phyloP scores from a whole-genome alignment of 331 rosid species.

The Quercus phellos region DNA sequence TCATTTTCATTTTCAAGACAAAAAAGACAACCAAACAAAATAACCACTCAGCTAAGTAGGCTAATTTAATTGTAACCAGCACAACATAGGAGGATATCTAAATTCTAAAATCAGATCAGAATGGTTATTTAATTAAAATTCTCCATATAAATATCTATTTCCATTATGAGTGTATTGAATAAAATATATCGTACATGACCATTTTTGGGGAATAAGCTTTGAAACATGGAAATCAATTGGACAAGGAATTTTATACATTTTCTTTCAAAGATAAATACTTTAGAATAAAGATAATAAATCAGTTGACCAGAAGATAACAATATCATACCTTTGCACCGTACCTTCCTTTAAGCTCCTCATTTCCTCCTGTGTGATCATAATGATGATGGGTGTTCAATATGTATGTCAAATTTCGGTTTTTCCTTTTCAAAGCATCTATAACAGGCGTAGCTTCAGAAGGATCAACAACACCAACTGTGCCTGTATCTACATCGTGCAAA shows the following conservation, averaged over 20 bases:
- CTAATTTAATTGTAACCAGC: background rate
- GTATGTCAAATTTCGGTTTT: constrained; percentile 82
- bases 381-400: constrained; percentile 92
- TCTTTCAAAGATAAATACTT: background rate
- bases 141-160: background rate
- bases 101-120: background rate
- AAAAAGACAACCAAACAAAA: background rate
- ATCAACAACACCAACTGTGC: constrained; percentile 95
- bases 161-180: background rate
- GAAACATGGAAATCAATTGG: no score
- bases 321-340: constrained; percentile 87
- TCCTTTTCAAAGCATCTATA: constrained; percentile 73
- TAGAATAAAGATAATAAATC: background rate
- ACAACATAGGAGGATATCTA: background rate
- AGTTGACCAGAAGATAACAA: background rate
- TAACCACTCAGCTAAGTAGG: background rate
- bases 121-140: background rate
- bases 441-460: constrained; percentile 91
- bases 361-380: constrained; percentile 94
- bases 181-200: background rate
- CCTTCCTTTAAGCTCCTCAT: constrained; percentile 79
- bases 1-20: background rate
- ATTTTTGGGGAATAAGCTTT: no score
- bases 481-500: constrained; percentile 83
- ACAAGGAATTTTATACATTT: background rate